phyloP scores from a whole-genome alignment of 2,329 filamentous ascomycete species.

The Phialemoniopsis sp. region DNA sequence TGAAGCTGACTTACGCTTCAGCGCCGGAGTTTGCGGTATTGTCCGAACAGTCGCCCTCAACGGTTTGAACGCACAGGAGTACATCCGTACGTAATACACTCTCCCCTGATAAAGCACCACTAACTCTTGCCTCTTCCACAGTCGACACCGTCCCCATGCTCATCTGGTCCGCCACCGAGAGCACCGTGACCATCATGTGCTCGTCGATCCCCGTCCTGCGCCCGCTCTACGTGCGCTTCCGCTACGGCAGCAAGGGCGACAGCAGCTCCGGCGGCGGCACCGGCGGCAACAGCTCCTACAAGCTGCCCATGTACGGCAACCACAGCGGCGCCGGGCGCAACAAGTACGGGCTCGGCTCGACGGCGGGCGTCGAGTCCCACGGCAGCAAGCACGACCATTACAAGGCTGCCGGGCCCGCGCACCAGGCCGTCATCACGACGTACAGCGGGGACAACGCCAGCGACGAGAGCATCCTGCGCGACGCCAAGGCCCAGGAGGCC shows the following conservation, averaged over 20 bases:
- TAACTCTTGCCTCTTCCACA: slow-evolving; percentile 4
- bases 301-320: slow-evolving; percentile 6
- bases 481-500: background rate
- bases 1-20: slow-evolving; percentile 9
- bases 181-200: slow-evolving; percentile 32
- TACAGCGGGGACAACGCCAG: slow-evolving; percentile 1
- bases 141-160: slow-evolving; percentile 28
- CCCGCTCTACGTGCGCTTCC: slow-evolving; percentile 36
- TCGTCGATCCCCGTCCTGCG: slow-evolving; percentile 32
- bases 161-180: slow-evolving; percentile 32
- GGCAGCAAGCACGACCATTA: too few species aligned
- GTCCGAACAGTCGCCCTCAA: slow-evolving; percentile 20
- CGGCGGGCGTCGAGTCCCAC: too few species aligned
- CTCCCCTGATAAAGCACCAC: slow-evolving; percentile 4
- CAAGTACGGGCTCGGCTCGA: too few species aligned
- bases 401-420: too few species aligned
- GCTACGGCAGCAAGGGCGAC: slow-evolving; percentile 21
- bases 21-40: slow-evolving; percentile 20
- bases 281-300: too few species aligned
- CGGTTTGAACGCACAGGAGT: slow-evolving; percentile 16
- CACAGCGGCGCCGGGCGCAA: slow-evolving; percentile 10
- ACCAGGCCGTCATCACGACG: background rate
- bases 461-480: slow-evolving; percentile 2
- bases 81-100: slow-evolving; percentile 19
- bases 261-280: too few species aligned